Evolutionary conservation across 2,329 filamentous ascomycete genomes (phyloP).

Genomic region (Exophiala alcalophila): DNA sequence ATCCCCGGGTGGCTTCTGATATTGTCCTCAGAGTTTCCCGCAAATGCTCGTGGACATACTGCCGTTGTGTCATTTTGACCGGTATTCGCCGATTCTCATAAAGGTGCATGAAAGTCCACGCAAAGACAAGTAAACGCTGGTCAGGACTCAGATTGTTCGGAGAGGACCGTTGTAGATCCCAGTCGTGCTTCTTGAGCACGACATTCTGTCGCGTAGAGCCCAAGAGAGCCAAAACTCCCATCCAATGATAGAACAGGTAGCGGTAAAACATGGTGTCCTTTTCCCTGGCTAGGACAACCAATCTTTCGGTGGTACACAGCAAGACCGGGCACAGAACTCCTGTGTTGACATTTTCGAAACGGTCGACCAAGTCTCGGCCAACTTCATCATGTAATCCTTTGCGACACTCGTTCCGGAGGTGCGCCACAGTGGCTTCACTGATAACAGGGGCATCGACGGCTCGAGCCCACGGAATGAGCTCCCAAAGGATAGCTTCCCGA

Average conservation of each 20-base stretch:
- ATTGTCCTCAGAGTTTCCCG: conserved; percentile 4
- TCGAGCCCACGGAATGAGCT: conserved; percentile 13
- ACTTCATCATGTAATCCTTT: not conserved
- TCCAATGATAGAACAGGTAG: conserved; percentile 19
- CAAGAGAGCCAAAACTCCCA: conserved; percentile 6
- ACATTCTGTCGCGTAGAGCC: conserved; percentile 2
- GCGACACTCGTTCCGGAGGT: conserved; percentile 5
- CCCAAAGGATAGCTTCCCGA: conserved; percentile 5
- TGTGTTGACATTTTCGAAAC: not conserved
- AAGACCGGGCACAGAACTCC: conserved; percentile 3
- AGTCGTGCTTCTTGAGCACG: conserved; percentile 5
- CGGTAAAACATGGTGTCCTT: conserved; percentile 5
- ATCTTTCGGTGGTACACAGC: conserved; percentile 10
- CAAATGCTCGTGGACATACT: conserved; percentile 9
- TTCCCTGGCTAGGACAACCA: conserved; percentile 5
- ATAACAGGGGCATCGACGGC: conserved; percentile 8
- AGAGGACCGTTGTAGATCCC: conserved; percentile 2
- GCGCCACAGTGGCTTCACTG: conserved; percentile 6
- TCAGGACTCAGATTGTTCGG: conserved; percentile 1
- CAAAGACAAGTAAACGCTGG: conserved; percentile 14
- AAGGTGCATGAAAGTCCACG: conserved; percentile 17
- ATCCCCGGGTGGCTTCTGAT: not conserved
- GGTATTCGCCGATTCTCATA: conserved; percentile 3
- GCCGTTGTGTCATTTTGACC: not conserved
- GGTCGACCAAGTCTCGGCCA: conserved; percentile 7